Conservation (phyloP, 2,329 filamentous ascomycete genomes). For the Ilyonectria destructans region DNA sequence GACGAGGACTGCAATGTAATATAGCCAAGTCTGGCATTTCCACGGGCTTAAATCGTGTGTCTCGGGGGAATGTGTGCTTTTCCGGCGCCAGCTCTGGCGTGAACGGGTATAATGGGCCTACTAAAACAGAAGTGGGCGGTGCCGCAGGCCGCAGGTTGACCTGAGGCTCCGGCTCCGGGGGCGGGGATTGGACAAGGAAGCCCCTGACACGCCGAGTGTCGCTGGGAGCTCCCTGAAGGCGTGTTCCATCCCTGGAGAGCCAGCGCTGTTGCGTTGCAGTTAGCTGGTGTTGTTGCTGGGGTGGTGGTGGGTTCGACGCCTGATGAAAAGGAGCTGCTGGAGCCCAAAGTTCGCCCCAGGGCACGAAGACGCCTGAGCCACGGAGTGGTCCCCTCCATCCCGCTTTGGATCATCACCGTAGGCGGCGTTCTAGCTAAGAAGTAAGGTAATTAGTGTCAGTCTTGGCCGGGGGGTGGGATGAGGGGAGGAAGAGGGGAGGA, state of each 20-base stretch:
- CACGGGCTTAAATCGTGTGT: constrained; percentile 1
- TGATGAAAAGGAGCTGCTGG: constrained; percentile 19
- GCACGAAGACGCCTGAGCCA: constrained; percentile 6
- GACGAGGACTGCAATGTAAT: not conserved
- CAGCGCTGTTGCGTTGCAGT: constrained; percentile 7
- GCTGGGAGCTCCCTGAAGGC: constrained; percentile 25
- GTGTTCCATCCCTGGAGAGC: constrained; percentile 1
- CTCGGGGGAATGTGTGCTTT: not conserved
- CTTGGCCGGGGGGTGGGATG: constrained; percentile 19
- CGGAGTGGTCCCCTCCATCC: constrained; percentile 4
- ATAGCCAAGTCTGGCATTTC: not conserved
- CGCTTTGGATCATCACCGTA: constrained; percentile 7
- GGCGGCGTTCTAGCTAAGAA: constrained; percentile 14
- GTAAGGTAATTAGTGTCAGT: constrained; percentile 6
- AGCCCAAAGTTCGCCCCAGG: constrained; percentile 6
- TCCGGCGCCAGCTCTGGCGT: constrained; percentile 6
- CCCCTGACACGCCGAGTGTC: constrained; percentile 22
- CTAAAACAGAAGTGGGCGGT: constrained; percentile 20
- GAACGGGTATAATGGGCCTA: constrained; percentile 31
- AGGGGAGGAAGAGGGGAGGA: not conserved
- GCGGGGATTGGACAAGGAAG: constrained; percentile 25
- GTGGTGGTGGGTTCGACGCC: constrained; percentile 14
- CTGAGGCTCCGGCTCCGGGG: constrained; percentile 43
- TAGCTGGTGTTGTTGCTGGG: constrained; percentile 4
- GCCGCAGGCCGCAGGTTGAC: constrained; percentile 46